Base-by-base conservation (phyloP, 805 yeast genomes). In the Isabelozyma heimii region DNA sequence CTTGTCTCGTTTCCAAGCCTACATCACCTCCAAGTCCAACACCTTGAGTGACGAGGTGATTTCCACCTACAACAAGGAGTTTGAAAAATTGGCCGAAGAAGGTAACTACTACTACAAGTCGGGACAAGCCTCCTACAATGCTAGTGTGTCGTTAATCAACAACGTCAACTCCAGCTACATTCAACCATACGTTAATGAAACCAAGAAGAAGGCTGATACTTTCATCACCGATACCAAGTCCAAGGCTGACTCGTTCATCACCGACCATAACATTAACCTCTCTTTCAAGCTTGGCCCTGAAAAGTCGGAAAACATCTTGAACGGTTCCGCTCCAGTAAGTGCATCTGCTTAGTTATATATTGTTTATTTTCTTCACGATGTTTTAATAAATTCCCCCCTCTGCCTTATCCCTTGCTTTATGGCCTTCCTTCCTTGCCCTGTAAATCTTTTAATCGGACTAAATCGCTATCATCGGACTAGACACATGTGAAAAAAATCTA, bases 121-220 rank as follows among this genome's bases (percentile, higher is more conserved):
- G 42, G 65, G 68, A 42, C 51, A 64, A 41, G 76, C 75, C 15
- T 59, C 71, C 4, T 62, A 63, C 52, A 67, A 61, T 52, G 68
- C 75, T 40, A 71, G 70, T 12, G 56, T 63, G 14, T 58, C 63
- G 30, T 62, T 69, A 47, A 56, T 69, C 48, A 63, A 61, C 53
- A 58, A 56, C 49, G 62, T 73, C 48, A 69, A 71, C 54, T 59
- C 65, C 37, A 66, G 63, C 40, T 71, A 63, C 59, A 61, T 73
- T 44, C 67, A 66, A 53, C 77, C 77, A 28, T 70, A 69, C 54
- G 76, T 70, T 37, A 40, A 46, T 44, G 69, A 63, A 14, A 61
- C 63, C 47, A 70, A 65, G 55, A 57, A 49, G 41, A 70, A 62
- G 56, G 73, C 73, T 37, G 73, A 67, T 50, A 50, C 60, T 13